Evolutionary conservation across 441 rosid species (phyloP).

Genomic region (Hura crepitans): DNA sequence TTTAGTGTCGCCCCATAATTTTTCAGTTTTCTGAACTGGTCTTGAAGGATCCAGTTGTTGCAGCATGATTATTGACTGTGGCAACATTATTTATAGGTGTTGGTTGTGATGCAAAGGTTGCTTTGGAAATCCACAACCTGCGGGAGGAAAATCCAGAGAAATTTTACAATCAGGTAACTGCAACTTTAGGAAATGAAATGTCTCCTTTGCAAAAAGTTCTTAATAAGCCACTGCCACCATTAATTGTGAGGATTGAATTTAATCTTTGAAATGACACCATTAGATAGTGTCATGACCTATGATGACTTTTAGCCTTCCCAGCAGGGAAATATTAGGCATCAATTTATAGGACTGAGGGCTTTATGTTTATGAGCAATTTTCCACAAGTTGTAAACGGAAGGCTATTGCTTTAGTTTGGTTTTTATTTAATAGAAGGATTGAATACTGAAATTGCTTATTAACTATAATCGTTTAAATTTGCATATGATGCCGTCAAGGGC

Average conservation of each 20-base stretch:
- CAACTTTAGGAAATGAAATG: constrained; percentile 15
- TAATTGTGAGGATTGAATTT: neutral
- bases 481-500: neutral
- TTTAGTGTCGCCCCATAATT: neutral
- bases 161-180: constrained; percentile 76
- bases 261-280: constrained; percentile 3
- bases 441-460: neutral
- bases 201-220: constrained; percentile 16
- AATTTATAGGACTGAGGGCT: neutral
- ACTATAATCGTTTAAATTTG: neutral
- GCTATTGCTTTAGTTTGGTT: neutral
- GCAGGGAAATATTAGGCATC: too few relatives aligned
- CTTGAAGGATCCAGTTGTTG: neutral
- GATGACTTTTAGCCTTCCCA: neutral
- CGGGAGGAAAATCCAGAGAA: constrained; percentile 95
- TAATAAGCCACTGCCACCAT: neutral
- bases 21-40: neutral
- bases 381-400: neutral
- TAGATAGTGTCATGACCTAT: neutral
- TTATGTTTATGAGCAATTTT: neutral
- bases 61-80: constrained; percentile 12
- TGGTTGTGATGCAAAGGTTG: constrained; percentile 98
- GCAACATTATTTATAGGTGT: constrained; percentile 48
- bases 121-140: constrained; percentile 87
- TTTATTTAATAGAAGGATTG: neutral